Evolutionary conservation across 208 protist species (phyloP), one percentile per base, ranked within the genome.

Genomic region (Acanthamoeba divionensis): DNA sequence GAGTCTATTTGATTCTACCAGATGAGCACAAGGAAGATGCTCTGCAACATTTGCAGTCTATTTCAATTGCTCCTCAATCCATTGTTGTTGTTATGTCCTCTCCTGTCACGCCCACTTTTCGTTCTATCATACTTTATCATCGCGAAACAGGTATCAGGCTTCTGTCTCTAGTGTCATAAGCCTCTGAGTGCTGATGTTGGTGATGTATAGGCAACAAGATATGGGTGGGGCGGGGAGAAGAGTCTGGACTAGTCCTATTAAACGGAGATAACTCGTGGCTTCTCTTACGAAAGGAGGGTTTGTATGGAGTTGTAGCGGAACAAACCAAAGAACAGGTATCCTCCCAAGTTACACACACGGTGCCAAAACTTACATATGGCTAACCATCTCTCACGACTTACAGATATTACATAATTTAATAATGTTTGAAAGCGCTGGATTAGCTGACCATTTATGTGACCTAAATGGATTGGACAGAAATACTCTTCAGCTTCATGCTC

Each of bases 201-300:
- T n/a, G n/a, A n/a, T n/a, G n/a, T n/a, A n/a, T n/a, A n/a, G 47
- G 55, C 12, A 45, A 69, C 65, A 55, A 80, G 29, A 55, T 77
- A 65, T 47, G 83, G 63, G 29, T 60, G 82, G 26, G 86, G 73
- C 24, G 26, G 48, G 18, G 86, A 31, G 69, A 88, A 90, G 26
- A n/a, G n/a, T n/a, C 86, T 18, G 45, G 90, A 87, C 73, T 21
- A 8, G 31, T 77, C 18, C 38, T 77, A 45, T 45, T 36, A 9
- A 45, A 77, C 24, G 66, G 86, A 41, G 21, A 38, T 66, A 63
- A 83, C 71, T 60, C 26, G 47, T 90, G 47, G 36, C 50, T 73
- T 24, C 24, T 71, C 18, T 44, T 90, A 29, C 36, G 45, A n/a
- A 33, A 33, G 13, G 82, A 77, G 66, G 66, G 66, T 4, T 29